Evolutionary conservation across 1,139 yeast species (phyloP), one percentile per base, ranked within the genome.

Genomic region (Nakaseomyces nivariensis): DNA sequence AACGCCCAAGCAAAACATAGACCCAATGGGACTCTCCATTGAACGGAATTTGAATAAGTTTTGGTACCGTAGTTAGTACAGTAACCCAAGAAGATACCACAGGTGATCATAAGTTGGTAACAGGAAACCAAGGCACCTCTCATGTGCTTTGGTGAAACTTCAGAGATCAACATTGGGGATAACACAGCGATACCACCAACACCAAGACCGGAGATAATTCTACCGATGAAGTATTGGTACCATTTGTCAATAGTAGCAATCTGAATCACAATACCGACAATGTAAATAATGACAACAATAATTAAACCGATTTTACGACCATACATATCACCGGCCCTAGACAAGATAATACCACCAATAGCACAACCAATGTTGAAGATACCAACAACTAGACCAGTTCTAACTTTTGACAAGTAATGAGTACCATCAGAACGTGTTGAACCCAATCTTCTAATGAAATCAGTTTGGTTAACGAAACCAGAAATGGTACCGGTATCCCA

Each of bases 401-500:
- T 38, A 25, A 46, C 53, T 29, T 81, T 73, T 25, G 78, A 71
- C 51, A 79, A 67, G 57, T 70, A 69, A 49, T 60, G 55, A 11
- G 52, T 63, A 47, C 75, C 73, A 8, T 59, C 53, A n/a, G 56
- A 24, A 49, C 78, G 67, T 54, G 38, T 46, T 31, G 24, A 48
- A 58, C 79, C 79, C 54, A 81, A 83, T 56, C 76, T 71, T 38
- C 62, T 60, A 50, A 66, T 69, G 62, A 81, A 86, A 58, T 78
- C 79, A 5, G 75, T 67, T 86, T 82, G 81, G 61, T 81, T 81
- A 62, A 83, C 74, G 58, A 83, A 80, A 62, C 92, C 92, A 34
- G 83, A 76, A 64, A 82, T 81, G 59, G 86, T 79, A 69, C 88
- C 88, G 34, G 87, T 81, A 69, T 81, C 87, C 75, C 80, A 81